Percentiles rank a stretch among this genome's conserved stretches.
phyloP scores from a whole-genome alignment of 345 rosid genomes.

The Microthlaspi erraticum region DNA sequence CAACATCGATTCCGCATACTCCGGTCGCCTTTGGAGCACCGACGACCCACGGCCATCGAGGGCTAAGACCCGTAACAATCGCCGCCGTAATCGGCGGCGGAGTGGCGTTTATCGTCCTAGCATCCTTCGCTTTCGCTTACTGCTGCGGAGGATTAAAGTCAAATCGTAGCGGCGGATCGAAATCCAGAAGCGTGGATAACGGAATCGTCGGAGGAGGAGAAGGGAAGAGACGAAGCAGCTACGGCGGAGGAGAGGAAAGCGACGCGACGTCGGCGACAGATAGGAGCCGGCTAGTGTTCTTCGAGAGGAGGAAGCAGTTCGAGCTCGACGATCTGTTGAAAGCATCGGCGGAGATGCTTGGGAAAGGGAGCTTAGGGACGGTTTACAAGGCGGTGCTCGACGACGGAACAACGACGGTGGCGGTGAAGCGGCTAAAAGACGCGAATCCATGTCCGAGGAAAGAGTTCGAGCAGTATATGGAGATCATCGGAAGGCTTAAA shows the following conservation, averaged over 20 bases:
- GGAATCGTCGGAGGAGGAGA: slow-evolving; percentile 70
- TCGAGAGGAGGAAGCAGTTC: slow-evolving; percentile 73
- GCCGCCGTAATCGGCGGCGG: slow-evolving; percentile 72
- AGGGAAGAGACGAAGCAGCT: slow-evolving; percentile 50
- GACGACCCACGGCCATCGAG: slow-evolving; percentile 38
- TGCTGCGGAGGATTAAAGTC: slow-evolving; percentile 67
- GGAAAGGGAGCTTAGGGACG: slow-evolving; percentile 91
- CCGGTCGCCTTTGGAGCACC: slow-evolving; percentile 35
- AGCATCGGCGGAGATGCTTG: slow-evolving; percentile 98
- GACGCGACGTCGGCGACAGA: slow-evolving; percentile 80
- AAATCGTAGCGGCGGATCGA: slow-evolving; percentile 47
- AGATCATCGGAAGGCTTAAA: slow-evolving; percentile 76
- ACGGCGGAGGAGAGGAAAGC: slow-evolving; percentile 59
- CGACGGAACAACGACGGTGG: slow-evolving; percentile 72
- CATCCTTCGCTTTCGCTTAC: slow-evolving; percentile 68
- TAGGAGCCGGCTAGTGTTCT: slow-evolving; percentile 77
- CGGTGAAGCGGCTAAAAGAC: slow-evolving; percentile 89
- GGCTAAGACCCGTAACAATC: slow-evolving; percentile 63
- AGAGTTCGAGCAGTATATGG: slow-evolving; percentile 96
- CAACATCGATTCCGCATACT: slow-evolving; percentile 68
- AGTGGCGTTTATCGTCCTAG: slow-evolving; percentile 58
- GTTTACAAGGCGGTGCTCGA: slow-evolving; percentile 93
- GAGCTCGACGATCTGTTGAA: slow-evolving; percentile 84
- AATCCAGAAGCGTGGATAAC: slow-evolving; percentile 49
- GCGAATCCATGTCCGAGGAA: slow-evolving; percentile 91